Percentiles rank a stretch among this genome's conserved stretches.
phyloP scores from a whole-genome alignment of 2,329 filamentous ascomycete genomes.

The Dactylellina cionopaga region DNA sequence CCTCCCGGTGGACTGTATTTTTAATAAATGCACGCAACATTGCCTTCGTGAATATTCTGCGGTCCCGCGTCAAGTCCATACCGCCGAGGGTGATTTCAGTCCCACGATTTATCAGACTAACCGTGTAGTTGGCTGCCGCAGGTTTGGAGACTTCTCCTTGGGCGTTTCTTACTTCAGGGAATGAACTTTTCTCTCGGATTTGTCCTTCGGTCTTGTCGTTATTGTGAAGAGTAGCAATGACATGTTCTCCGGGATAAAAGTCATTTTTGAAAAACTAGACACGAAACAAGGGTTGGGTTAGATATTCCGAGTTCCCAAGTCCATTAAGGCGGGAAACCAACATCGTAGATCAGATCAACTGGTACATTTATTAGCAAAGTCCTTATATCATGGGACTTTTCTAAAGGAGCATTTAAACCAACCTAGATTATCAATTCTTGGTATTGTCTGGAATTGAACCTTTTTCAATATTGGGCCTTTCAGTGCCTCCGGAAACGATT shows the following conservation, averaged over 20 bases:
- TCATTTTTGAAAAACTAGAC: constrained; percentile 78
- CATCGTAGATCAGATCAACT: constrained; percentile 74
- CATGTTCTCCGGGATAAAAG: constrained; percentile 88
- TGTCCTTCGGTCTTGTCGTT: constrained; percentile 77
- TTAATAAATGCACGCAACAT: constrained; percentile 94
- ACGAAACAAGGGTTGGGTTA: not conserved
- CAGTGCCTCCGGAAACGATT: constrained; percentile 87
- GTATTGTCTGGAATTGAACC: constrained; percentile 89
- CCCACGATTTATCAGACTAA: constrained; percentile 75
- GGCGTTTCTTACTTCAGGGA: constrained; percentile 67
- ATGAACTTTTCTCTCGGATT: constrained; percentile 85
- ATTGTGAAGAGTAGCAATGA: constrained; percentile 76
- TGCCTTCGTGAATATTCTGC: constrained; percentile 92
- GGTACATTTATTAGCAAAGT: constrained; percentile 58
- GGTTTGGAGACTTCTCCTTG: constrained; percentile 63
- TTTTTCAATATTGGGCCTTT: constrained; percentile 89
- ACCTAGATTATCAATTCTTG: constrained; percentile 84
- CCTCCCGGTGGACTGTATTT: constrained; percentile 88
- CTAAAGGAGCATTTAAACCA: constrained; percentile 57
- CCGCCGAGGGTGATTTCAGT: constrained; percentile 71
- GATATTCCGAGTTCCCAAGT: not conserved
- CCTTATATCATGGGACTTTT: not conserved
- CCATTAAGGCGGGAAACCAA: constrained; percentile 52
- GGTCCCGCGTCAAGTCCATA: constrained; percentile 80
- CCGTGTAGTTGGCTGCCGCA: constrained; percentile 81